Base-by-base conservation (phyloP, 306 rosid species). In the Alnus rubra region DNA sequence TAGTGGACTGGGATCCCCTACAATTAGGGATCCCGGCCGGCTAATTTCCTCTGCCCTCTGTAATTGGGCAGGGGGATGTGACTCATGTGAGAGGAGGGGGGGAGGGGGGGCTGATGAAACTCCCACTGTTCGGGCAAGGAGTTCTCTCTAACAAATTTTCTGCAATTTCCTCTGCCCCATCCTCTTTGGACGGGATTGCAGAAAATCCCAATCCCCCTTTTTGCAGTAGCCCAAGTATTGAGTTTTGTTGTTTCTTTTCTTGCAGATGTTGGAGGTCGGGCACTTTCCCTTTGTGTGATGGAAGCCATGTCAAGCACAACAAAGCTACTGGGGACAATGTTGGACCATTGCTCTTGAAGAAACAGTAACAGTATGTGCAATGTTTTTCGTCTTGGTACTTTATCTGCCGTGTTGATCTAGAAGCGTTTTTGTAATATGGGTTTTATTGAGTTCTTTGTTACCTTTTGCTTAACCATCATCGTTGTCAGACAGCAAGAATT, bases 241-340 rank as follows among this genome's bases (percentile, higher is more conserved):
- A 47, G 31, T 4, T 31, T n/a, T 10, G 23, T 64, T 67, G 48
- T 44, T 68, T 14, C 31, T 44, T 80, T 73, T 75, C n/a, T 53
- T 84, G 71, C 85, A 94, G 98, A 74, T 94, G 97, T 52, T 92
- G 98, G 97, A 92, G 98, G 80, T 94, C 98, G 15, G 90, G 86
- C 47, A 94, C 98, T 60, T 94, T 94, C 76, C 98, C 97, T 30
- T 80, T 92, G 49, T 92, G 98, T 75, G 96, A 94, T 72, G 98
- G 98, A 74, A 83, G 92, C 81, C 98, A 94, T 88, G 98, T 90
- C 10, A 92, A 94, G 88, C 97, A 94, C 83, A 94, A 94, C 83
- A 94, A 92, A 76, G 98, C 92, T 39, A 88, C 88, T 1, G 98
- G 96, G 47, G 98, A 94, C 83, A 94, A 94, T 42, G 97, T 94